These are phyloP conservation scores for Barnettozyma vustinii DNA, from an alignment of 805 yeast genomes.

Conservation along the genomic window DNA sequence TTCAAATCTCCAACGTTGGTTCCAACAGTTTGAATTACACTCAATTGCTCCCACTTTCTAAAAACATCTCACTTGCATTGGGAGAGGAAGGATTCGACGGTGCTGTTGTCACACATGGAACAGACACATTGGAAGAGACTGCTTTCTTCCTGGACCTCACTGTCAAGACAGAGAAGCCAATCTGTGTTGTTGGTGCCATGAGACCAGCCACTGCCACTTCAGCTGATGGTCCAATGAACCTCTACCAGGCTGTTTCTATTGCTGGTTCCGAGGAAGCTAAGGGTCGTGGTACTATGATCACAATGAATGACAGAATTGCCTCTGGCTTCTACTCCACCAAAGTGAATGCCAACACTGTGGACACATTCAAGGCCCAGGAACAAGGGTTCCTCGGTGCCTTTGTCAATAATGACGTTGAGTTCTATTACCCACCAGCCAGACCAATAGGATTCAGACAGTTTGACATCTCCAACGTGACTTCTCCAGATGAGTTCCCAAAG, in stretches of 20 bases:
- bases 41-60: constrained; percentile 40
- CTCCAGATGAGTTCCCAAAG: constrained; percentile 26
- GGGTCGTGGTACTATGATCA: constrained; percentile 60
- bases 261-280: constrained; percentile 45
- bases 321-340: constrained; percentile 65
- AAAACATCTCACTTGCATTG: constrained; percentile 40
- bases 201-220: constrained; percentile 65
- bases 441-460: constrained; percentile 32
- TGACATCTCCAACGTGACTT: constrained; percentile 27
- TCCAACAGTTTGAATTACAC: constrained; percentile 49
- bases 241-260: constrained; percentile 61
- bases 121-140: constrained; percentile 65
- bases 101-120: constrained; percentile 65
- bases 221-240: constrained; percentile 70
- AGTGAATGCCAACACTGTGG: constrained; percentile 63
- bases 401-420: constrained; percentile 58
- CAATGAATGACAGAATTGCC: constrained; percentile 61
- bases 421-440: constrained; percentile 53
- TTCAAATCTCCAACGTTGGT: constrained; percentile 42
- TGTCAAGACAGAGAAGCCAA: constrained; percentile 28
- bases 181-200: constrained; percentile 53
- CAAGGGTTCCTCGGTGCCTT: constrained; percentile 68
- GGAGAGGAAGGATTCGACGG: constrained; percentile 42
- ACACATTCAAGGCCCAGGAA: constrained; percentile 58
- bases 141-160: constrained; percentile 56